Conservation (phyloP, 768 basidiomycete genomes). For the Macrocybe gigantea region DNA sequence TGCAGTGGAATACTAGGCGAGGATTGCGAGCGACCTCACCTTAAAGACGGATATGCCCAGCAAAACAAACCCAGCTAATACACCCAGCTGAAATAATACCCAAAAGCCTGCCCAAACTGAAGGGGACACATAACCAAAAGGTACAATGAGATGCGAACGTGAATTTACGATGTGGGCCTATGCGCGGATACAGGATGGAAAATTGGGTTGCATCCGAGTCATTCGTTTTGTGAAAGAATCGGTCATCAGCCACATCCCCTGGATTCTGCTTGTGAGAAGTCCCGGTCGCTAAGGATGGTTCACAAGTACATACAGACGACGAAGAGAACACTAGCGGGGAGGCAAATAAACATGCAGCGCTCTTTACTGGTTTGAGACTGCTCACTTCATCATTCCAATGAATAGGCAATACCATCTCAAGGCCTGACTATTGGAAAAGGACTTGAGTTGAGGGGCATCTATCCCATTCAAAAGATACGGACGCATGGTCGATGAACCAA, state of each 20-base stretch:
- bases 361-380: not conserved
- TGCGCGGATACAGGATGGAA: constrained; percentile 60
- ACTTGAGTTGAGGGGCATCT: not conserved
- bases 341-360: not conserved
- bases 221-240: constrained; percentile 91
- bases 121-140: not conserved
- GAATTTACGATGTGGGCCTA: constrained; percentile 64
- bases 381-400: constrained; percentile 81
- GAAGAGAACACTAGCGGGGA: constrained; percentile 59
- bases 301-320: constrained; percentile 63
- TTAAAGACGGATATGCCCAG: constrained; percentile 84
- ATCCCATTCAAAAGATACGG: constrained; percentile 20
- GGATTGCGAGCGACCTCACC: constrained; percentile 27
- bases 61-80: constrained; percentile 72
- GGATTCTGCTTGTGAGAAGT: not conserved
- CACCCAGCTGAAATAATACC: constrained; percentile 73
- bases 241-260: constrained; percentile 95
- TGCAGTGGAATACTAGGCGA: constrained; percentile 4
- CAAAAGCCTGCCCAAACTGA: constrained; percentile 83
- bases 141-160: not conserved
- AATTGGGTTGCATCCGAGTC: constrained; percentile 94
- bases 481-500: constrained; percentile 95
- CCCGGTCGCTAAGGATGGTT: not conserved
- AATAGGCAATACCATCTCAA: constrained; percentile 82
- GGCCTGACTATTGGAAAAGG: constrained; percentile 47